phyloP scores from a whole-genome alignment of 208 protist species.

The Trypanosoma mega region DNA sequence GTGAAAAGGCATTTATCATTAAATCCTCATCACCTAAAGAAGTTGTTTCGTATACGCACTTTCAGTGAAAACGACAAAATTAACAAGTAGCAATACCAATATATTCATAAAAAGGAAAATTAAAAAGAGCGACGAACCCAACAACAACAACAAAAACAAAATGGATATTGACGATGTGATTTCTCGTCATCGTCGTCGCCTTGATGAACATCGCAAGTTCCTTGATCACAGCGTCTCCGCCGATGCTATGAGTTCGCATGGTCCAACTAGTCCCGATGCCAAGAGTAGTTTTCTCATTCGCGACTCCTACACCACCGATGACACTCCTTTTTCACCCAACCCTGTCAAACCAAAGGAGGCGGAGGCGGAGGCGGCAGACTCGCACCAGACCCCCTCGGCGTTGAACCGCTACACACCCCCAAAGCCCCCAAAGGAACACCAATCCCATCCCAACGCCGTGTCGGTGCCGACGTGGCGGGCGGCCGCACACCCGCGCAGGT shows the following conservation, averaged over 20 bases:
- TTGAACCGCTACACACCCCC: neutral
- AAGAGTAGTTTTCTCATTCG: neutral
- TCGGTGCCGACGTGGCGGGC: neutral
- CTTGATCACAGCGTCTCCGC: slow-evolving; percentile 19
- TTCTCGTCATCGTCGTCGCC: slow-evolving; percentile 19
- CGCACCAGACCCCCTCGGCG: neutral
- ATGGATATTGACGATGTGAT: slow-evolving; percentile 30
- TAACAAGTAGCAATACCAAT: neutral
- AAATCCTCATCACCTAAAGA: no score
- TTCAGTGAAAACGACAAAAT: slow-evolving; percentile 7
- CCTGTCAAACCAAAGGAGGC: no score
- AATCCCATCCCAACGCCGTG: no score
- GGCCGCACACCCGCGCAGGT: neutral
- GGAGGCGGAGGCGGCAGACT: neutral
- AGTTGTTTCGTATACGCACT: no score
- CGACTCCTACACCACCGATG: no score
- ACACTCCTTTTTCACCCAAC: no score
- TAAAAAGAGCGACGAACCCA: neutral
- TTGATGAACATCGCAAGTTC: slow-evolving; percentile 36
- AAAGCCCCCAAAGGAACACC: neutral
- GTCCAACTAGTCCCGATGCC: neutral
- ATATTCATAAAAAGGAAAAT: neutral
- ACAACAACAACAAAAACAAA: neutral
- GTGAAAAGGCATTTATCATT: no score
- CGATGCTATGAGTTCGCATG: neutral